A percentile compares a stretch with the other conserved stretches of the same genome.
Conservation (phyloP, 768 basidiomycete species). For the Sarcomyxa edulis region DNA sequence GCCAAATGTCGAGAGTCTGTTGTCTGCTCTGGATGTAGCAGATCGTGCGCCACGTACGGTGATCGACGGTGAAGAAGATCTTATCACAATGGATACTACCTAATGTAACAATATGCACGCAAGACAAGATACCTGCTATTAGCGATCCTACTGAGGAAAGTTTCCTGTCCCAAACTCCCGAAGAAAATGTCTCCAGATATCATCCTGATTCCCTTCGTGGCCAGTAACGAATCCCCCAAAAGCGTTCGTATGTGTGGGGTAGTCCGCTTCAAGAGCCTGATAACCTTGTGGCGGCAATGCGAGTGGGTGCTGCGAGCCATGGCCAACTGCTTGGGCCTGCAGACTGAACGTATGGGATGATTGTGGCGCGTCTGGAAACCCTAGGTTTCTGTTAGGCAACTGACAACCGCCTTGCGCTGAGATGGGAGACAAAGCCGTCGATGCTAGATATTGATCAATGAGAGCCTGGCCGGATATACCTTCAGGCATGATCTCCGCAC, state of each 20-base stretch:
- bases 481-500: no score
- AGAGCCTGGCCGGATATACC: no score
- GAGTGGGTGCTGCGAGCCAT: no score
- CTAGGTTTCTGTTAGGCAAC: no score
- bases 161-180: constrained; percentile 18
- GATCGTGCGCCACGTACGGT: constrained; percentile 25
- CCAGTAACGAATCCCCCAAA: neutral
- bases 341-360: neutral
- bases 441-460: no score
- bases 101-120: neutral
- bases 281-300: no score
- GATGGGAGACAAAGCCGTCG: no score
- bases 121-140: neutral
- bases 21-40: constrained; percentile 57
- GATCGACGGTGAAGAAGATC: constrained; percentile 36
- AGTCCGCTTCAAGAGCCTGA: no score
- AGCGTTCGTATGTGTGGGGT: no score
- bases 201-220: constrained; percentile 26
- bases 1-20: constrained; percentile 74
- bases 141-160: neutral
- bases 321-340: neutral
- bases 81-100: constrained; percentile 49
- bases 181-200: constrained; percentile 34
- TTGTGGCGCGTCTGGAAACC: no score
- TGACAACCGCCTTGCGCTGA: no score